These are phyloP conservation scores for Candida morakotiae DNA, from an alignment of 805 yeast genomes.

Conservation along the genomic window DNA sequence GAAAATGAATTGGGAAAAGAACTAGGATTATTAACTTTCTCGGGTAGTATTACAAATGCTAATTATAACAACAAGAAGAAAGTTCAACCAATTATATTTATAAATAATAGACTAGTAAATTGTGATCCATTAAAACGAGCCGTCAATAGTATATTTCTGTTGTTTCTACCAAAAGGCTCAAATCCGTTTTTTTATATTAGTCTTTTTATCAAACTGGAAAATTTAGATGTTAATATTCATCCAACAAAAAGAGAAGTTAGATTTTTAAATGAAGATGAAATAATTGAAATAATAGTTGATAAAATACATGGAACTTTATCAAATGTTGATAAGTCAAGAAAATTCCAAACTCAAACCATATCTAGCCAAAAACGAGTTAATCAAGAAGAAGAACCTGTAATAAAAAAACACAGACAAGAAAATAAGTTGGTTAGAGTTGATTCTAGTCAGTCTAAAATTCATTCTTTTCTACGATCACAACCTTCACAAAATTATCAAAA, in stretches of 20 bases:
- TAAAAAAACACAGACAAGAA: slow-evolving; percentile 47
- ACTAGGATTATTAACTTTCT: slow-evolving; percentile 49
- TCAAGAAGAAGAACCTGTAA: slow-evolving; percentile 10
- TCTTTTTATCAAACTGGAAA: slow-evolving; percentile 59
- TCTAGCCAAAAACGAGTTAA: slow-evolving; percentile 14
- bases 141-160: slow-evolving; percentile 53
- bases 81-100: slow-evolving; percentile 71
- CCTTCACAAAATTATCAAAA: not conserved
- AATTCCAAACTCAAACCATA: slow-evolving; percentile 62
- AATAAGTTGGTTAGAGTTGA: slow-evolving; percentile 71
- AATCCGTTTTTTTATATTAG: slow-evolving; percentile 76
- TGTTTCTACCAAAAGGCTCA: slow-evolving; percentile 71
- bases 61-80: slow-evolving; percentile 67
- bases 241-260: slow-evolving; percentile 94
- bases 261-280: slow-evolving; percentile 82
- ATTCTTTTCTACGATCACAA: slow-evolving; percentile 12
- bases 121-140: slow-evolving; percentile 80
- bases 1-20: slow-evolving; percentile 10
- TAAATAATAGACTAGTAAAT: slow-evolving; percentile 76
- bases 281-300: slow-evolving; percentile 56
- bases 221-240: slow-evolving; percentile 90
- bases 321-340: slow-evolving; percentile 61
- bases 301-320: slow-evolving; percentile 48
- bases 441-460: slow-evolving; percentile 46
- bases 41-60: slow-evolving; percentile 67